Evolutionary conservation across 2,329 filamentous ascomycete genomes (phyloP).

Genomic region (Colletotrichum tropicicola): DNA sequence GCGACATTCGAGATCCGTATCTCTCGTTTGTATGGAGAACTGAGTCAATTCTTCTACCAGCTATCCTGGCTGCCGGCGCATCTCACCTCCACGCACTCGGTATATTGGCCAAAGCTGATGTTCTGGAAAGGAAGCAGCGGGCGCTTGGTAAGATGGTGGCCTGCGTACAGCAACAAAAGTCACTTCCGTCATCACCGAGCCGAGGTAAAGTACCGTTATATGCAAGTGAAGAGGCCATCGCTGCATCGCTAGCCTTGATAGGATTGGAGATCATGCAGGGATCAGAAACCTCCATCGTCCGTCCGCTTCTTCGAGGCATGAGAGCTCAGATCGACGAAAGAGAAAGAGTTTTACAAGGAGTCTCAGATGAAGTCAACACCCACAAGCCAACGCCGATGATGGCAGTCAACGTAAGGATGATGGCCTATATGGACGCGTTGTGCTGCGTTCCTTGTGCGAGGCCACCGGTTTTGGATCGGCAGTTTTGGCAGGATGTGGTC

Average conservation of each 20-base stretch:
- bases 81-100: constrained; percentile 7
- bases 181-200: background rate
- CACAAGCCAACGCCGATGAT: background rate
- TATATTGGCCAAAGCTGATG: background rate
- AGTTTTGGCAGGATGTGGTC: background rate
- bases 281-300: background rate
- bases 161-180: background rate
- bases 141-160: constrained; percentile 12
- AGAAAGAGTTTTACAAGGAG: background rate
- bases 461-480: background rate
- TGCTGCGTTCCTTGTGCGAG: constrained; percentile 23
- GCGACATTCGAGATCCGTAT: constrained; percentile 13
- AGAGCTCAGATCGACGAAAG: background rate
- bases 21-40: constrained; percentile 6
- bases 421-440: constrained; percentile 20
- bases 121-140: constrained; percentile 18
- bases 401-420: constrained; percentile 16
- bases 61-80: constrained; percentile 1
- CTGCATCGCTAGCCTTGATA: constrained; percentile 9
- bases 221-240: constrained; percentile 9
- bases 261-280: constrained; percentile 22
- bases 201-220: background rate
- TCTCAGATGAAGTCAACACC: background rate
- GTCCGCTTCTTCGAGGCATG: constrained; percentile 7
- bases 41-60: constrained; percentile 10